Evolutionary conservation across 345 rosid genomes (phyloP).

Genomic region (Ailanthus altissimus): DNA sequence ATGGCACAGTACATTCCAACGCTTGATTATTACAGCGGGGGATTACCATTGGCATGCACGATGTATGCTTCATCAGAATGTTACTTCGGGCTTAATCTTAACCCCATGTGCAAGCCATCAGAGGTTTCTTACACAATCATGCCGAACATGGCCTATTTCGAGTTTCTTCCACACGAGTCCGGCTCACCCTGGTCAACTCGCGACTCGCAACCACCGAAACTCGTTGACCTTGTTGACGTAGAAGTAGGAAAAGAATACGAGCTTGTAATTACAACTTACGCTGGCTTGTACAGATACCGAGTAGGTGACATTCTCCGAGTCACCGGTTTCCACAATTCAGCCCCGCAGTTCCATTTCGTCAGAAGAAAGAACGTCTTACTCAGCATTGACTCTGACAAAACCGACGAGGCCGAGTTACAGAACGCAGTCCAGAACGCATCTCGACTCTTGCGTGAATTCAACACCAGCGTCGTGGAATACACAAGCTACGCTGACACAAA

Average conservation of each 20-base stretch:
- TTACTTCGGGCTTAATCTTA: constrained; percentile 84
- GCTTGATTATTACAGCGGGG: constrained; percentile 81
- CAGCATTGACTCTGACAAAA: constrained; percentile 90
- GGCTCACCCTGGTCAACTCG: constrained; percentile 22
- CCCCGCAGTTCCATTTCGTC: constrained; percentile 87
- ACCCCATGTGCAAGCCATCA: constrained; percentile 80
- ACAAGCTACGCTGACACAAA: constrained; percentile 82
- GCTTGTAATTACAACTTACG: constrained; percentile 84
- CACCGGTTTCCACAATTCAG: constrained; percentile 85
- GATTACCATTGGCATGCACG: constrained; percentile 85
- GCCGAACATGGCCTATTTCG: constrained; percentile 98
- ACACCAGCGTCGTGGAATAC: constrained; percentile 82
- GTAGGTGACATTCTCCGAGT: constrained; percentile 95
- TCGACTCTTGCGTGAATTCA: constrained; percentile 39
- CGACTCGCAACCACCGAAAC: constrained; percentile 35
- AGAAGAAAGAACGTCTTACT: constrained; percentile 84
- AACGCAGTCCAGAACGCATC: constrained; percentile 77
- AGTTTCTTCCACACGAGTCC: constrained; percentile 71
- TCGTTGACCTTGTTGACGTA: constrained; percentile 70
- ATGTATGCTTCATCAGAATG: constrained; percentile 98
- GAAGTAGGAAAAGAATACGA: constrained; percentile 89
- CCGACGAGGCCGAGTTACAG: constrained; percentile 90
- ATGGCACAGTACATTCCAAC: constrained; percentile 98
- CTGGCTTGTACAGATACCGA: constrained; percentile 81
- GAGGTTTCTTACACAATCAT: constrained; percentile 89